Evolutionary conservation across 1,284 basidiomycete genomes (phyloP).

Genomic region (Inonotus obliquus): DNA sequence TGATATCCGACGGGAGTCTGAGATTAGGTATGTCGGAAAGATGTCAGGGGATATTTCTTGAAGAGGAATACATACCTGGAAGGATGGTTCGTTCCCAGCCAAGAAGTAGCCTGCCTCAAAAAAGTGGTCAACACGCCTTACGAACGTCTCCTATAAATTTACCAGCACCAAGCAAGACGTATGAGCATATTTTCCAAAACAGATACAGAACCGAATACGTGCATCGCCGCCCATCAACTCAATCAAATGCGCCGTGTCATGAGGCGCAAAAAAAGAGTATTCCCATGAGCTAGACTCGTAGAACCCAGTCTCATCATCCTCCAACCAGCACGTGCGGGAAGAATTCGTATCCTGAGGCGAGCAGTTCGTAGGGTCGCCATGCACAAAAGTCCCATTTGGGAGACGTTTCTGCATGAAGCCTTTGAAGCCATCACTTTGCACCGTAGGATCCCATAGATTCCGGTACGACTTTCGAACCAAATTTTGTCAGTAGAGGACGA

Average conservation of each 20-base stretch:
- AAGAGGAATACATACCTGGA: conserved; percentile 42
- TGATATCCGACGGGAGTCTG: conserved; percentile 39
- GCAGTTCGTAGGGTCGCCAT: conserved; percentile 33
- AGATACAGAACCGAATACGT: conserved; percentile 10
- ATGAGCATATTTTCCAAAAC: not conserved
- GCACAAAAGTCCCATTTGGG: conserved; percentile 41
- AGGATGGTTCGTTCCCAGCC: conserved; percentile 45
- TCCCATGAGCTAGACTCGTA: conserved; percentile 70
- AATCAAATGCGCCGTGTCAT: conserved; percentile 37
- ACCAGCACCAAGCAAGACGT: not conserved
- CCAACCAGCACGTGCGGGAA: conserved; percentile 48
- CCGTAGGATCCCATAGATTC: conserved; percentile 36
- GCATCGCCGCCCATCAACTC: conserved; percentile 39
- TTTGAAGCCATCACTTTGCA: conserved; percentile 35
- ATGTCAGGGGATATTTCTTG: not conserved
- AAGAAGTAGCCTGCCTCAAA: conserved; percentile 43
- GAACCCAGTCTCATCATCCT: conserved; percentile 50
- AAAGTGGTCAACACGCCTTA: conserved; percentile 49
- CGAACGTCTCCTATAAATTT: conserved; percentile 33
- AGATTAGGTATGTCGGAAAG: not conserved
- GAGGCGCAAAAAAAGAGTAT: conserved; percentile 31
- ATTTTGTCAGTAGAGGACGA: conserved; percentile 3
- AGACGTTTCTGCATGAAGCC: conserved; percentile 61
- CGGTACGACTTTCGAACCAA: conserved; percentile 50
- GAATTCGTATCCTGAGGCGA: conserved; percentile 42